Conservation (phyloP, 1,284 basidiomycete genomes). For the Microbotryum scabiosae region DNA sequence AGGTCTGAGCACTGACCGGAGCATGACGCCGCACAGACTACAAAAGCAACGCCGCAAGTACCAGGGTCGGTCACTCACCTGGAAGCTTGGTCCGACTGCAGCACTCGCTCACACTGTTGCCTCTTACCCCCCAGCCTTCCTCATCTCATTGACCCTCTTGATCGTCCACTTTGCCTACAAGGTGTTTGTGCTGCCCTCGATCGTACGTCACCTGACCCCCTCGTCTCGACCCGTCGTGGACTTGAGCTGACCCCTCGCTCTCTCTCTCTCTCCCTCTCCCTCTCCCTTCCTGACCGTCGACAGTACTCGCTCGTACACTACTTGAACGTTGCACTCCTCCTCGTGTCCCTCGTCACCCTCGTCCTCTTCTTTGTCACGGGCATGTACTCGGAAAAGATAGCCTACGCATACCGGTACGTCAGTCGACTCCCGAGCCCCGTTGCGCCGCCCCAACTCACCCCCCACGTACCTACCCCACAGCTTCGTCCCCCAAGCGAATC, state of each 20-base stretch:
- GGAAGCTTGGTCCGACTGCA: background rate
- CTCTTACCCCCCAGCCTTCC: conserved; percentile 53
- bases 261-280: background rate
- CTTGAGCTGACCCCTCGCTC: background rate
- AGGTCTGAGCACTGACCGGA: background rate
- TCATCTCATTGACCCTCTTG: conserved; percentile 57
- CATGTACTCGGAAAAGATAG: conserved; percentile 92
- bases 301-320: conserved; percentile 50
- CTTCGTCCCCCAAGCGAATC: conserved; percentile 94
- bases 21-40: conserved; percentile 44
- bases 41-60: conserved; percentile 76
- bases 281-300: background rate
- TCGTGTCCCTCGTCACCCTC: conserved; percentile 79
- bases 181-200: conserved; percentile 58
- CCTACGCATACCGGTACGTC: conserved; percentile 85
- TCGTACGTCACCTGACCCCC: conserved; percentile 38
- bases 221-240: conserved; percentile 4
- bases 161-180: conserved; percentile 65
- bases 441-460: background rate
- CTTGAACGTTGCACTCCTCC: conserved; percentile 62
- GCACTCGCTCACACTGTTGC: background rate
- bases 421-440: conserved; percentile 18
- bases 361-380: conserved; percentile 94
- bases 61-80: conserved; percentile 52
- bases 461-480: conserved; percentile 43